Evolutionary conservation across 2,329 filamentous ascomycete species (phyloP).

Genomic region (Neonectria sp.): DNA sequence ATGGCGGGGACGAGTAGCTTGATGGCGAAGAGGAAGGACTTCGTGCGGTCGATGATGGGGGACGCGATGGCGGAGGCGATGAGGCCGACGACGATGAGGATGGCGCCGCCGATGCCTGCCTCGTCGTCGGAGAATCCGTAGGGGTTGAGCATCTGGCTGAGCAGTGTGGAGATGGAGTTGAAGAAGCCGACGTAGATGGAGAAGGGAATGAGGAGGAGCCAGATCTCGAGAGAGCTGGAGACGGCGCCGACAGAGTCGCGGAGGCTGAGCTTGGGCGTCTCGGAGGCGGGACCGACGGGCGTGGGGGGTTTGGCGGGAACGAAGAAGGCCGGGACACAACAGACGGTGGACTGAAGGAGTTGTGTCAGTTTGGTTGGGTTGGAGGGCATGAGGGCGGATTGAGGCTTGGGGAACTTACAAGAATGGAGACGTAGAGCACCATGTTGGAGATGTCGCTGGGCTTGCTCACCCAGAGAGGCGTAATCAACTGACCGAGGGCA

Average conservation of each 20-base stretch:
- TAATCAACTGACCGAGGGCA: constrained; percentile 88
- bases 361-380: constrained; percentile 28
- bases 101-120: constrained; percentile 89
- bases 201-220: constrained; percentile 86
- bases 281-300: constrained; percentile 78
- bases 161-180: constrained; percentile 89
- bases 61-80: constrained; percentile 81
- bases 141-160: constrained; percentile 91
- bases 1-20: constrained; percentile 83
- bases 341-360: constrained; percentile 56
- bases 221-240: constrained; percentile 77
- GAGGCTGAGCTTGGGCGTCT: constrained; percentile 69
- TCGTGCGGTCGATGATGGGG: constrained; percentile 88
- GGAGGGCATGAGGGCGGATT: neutral
- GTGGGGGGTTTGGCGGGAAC: constrained; percentile 84
- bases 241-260: constrained; percentile 68
- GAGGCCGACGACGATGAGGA: constrained; percentile 92
- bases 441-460: constrained; percentile 80
- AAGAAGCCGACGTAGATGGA: constrained; percentile 91
- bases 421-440: constrained; percentile 88
- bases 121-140: constrained; percentile 88
- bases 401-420: constrained; percentile 68
- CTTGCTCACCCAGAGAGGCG: constrained; percentile 80
- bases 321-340: constrained; percentile 83
- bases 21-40: constrained; percentile 81